phyloP scores from a whole-genome alignment of 352 stramenopile genomes.

The Peronosclerospora sorghi region DNA sequence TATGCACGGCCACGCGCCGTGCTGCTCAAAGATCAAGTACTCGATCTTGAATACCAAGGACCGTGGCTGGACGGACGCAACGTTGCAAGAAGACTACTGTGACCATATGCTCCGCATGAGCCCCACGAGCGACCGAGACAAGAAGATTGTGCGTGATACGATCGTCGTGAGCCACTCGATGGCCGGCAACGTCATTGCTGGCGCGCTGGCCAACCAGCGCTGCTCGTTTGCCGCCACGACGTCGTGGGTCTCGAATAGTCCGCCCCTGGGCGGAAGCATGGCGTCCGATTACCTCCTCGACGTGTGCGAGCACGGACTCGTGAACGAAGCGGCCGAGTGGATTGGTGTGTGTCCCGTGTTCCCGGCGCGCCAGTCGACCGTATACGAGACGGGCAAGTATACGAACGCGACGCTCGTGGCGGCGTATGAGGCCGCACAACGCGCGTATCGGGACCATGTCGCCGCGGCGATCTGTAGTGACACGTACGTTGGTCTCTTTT shows the following conservation, averaged over 20 bases:
- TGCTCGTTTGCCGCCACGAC: slow-evolving; percentile 8
- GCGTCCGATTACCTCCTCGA: slow-evolving; percentile 11
- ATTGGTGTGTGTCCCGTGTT: neutral
- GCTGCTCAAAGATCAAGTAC: slow-evolving; percentile 29
- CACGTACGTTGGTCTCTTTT: slow-evolving; percentile 22
- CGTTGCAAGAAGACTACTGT: slow-evolving; percentile 29
- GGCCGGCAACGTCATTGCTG: slow-evolving; percentile 17
- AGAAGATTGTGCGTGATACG: slow-evolving; percentile 13
- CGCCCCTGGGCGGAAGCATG: slow-evolving; percentile 30
- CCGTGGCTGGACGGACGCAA: slow-evolving; percentile 29
- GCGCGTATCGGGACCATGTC: slow-evolving; percentile 22
- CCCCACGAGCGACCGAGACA: slow-evolving; percentile 3
- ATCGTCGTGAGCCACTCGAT: slow-evolving; percentile 40
- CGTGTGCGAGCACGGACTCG: slow-evolving; percentile 6
- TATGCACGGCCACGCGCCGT: slow-evolving; percentile 15
- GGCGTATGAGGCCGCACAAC: slow-evolving; percentile 19
- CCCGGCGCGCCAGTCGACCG: slow-evolving; percentile 1
- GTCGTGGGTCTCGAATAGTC: slow-evolving; percentile 21
- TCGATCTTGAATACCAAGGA: slow-evolving; percentile 30
- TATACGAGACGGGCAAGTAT: no score
- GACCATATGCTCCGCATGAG: slow-evolving; percentile 17
- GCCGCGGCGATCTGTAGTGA: slow-evolving; percentile 29
- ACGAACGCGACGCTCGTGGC: no score
- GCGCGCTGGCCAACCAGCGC: slow-evolving; percentile 10
- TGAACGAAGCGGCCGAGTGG: no score